Conservation (phyloP, 2,329 filamentous ascomycete species). For the Fusarium multiceps region DNA sequence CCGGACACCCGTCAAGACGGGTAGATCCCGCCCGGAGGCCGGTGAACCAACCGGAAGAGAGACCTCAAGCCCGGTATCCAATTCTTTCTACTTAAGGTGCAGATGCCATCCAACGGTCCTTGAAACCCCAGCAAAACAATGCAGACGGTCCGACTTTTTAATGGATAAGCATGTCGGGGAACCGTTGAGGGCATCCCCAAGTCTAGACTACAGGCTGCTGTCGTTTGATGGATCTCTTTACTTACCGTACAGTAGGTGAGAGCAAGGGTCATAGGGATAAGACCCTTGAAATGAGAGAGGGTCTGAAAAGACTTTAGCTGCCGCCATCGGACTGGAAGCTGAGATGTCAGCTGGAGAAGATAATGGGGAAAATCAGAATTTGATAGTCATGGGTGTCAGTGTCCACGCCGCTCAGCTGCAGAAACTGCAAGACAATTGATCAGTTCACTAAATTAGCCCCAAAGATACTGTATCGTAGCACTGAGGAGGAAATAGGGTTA, state of each 20-base stretch:
- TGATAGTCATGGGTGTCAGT: background rate
- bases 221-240: slow-evolving; percentile 15
- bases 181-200: background rate
- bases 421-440: slow-evolving; percentile 10
- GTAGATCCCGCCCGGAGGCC: slow-evolving; percentile 30
- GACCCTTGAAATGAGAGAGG: slow-evolving; percentile 1
- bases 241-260: background rate
- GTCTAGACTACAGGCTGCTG: slow-evolving; percentile 5
- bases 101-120: slow-evolving; percentile 22
- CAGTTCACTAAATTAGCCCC: slow-evolving; percentile 5
- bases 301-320: background rate
- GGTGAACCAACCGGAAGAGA: slow-evolving; percentile 30
- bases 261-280: slow-evolving; percentile 13
- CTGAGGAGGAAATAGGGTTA: background rate
- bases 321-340: slow-evolving; percentile 13
- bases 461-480: background rate
- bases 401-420: slow-evolving; percentile 18
- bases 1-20: slow-evolving; percentile 31
- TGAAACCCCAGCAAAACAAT: slow-evolving; percentile 27
- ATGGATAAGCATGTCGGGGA: slow-evolving; percentile 13
- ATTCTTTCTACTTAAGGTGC: slow-evolving; percentile 14
- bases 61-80: slow-evolving; percentile 8
- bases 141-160: slow-evolving; percentile 25
- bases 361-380: background rate
- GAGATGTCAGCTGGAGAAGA: slow-evolving; percentile 14